These are phyloP conservation scores for Panaeolus papilionaceus DNA, from an alignment of 768 basidiomycete species.

Conservation along the genomic window DNA sequence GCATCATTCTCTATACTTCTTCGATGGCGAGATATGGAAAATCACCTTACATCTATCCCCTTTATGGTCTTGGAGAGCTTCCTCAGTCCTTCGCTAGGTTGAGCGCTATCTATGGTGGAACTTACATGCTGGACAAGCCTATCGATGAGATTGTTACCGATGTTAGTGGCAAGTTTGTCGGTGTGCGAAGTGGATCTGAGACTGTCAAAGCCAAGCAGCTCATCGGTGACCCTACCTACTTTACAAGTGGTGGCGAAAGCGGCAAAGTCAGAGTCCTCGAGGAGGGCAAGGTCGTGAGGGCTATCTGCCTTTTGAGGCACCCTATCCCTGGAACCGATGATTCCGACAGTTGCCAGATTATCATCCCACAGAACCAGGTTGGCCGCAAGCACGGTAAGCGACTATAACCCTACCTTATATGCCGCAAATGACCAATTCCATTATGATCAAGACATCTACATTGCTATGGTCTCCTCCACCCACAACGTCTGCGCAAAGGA, in stretches of 20 bases:
- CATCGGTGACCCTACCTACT: conserved; percentile 98
- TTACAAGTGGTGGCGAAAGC: conserved; percentile 71
- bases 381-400: conserved; percentile 85
- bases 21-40: conserved; percentile 99
- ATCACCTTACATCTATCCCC: conserved; percentile 99
- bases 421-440: conserved; percentile 36
- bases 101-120: conserved; percentile 98
- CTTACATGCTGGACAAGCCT: conserved; percentile 98
- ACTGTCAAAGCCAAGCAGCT: conserved; percentile 97
- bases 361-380: conserved; percentile 99
- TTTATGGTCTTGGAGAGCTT: conserved; percentile 98
- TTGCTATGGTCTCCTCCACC: conserved; percentile 95
- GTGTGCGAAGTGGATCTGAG: conserved; percentile 88
- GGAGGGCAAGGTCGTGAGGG: conserved; percentile 92
- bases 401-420: conserved; percentile 1
- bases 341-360: conserved; percentile 93
- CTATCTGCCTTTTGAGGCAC: conserved; percentile 98
- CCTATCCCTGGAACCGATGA: conserved; percentile 98
- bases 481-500: conserved; percentile 98
- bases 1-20: conserved; percentile 95
- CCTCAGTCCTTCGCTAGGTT: conserved; percentile 98
- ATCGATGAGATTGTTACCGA: conserved; percentile 92
- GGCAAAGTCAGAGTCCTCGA: conserved; percentile 91
- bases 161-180: conserved; percentile 86
- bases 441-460: conserved; percentile 79